Evolutionary conservation across 257 asterid species (phyloP).

Genomic region (Knoxia roxburghii): DNA sequence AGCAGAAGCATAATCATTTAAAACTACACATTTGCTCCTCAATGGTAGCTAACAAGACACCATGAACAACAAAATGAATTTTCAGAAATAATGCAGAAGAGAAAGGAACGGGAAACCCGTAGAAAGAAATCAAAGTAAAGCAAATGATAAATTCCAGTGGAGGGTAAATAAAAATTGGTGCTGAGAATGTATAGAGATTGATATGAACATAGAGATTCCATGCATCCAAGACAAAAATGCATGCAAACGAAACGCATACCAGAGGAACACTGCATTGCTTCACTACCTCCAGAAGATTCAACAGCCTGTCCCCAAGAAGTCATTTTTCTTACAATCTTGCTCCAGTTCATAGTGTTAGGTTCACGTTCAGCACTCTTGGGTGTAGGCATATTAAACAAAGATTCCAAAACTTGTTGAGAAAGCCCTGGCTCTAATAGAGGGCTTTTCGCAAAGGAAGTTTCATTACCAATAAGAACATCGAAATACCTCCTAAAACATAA

Average conservation of each 20-base stretch:
- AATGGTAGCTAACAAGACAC: background rate
- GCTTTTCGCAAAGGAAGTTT: slow-evolving; percentile 27
- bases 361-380: slow-evolving; percentile 72
- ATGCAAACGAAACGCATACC: too few species aligned
- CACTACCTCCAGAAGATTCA: slow-evolving; percentile 36
- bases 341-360: slow-evolving; percentile 86
- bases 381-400: slow-evolving; percentile 80
- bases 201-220: background rate
- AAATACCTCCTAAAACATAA: slow-evolving; percentile 44
- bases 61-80: background rate
- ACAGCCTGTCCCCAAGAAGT: slow-evolving; percentile 53
- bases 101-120: background rate
- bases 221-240: background rate
- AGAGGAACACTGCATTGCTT: slow-evolving; percentile 25
- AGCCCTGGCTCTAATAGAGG: slow-evolving; percentile 46
- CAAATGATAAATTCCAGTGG: background rate
- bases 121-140: background rate
- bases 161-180: background rate
- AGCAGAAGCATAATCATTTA: background rate
- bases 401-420: slow-evolving; percentile 68
- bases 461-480: slow-evolving; percentile 33
- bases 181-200: too few species aligned
- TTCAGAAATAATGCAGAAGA: background rate
- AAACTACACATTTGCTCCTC: background rate
- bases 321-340: slow-evolving; percentile 72